Conservation (phyloP, 2,329 filamentous ascomycete species). For the Aspergillus fructus region DNA sequence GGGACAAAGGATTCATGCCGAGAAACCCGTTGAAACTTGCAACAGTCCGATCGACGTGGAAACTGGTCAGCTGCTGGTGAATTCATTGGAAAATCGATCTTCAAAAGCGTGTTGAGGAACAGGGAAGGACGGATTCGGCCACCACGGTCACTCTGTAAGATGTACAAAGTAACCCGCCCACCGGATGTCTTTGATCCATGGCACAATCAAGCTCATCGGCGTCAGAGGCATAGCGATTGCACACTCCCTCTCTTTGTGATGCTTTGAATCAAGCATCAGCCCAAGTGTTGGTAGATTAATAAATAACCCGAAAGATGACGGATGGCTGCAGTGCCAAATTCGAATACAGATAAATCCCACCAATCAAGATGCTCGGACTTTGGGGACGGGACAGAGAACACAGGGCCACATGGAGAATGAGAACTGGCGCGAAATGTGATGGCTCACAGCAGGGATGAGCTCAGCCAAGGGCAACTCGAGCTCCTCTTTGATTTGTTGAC, state of each 20-base stretch:
- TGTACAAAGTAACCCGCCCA: too few species aligned
- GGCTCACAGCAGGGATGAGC: slow-evolving; percentile 2
- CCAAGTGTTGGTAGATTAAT: neutral
- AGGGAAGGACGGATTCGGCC: neutral
- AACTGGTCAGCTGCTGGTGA: neutral
- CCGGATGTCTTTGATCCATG: too few species aligned
- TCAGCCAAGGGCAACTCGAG: slow-evolving; percentile 1
- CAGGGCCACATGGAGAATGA: too few species aligned
- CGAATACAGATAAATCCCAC: neutral
- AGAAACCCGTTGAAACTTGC: neutral
- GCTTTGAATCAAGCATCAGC: neutral
- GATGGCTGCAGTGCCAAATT: neutral
- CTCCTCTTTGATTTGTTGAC: neutral
- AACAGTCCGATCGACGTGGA: neutral
- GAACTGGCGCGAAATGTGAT: neutral
- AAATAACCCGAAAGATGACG: neutral
- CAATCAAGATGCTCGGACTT: neutral
- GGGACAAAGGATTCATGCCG: neutral
- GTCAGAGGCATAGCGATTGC: too few species aligned
- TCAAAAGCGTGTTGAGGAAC: neutral
- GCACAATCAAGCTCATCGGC: too few species aligned
- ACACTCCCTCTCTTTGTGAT: too few species aligned
- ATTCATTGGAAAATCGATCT: neutral
- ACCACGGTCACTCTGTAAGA: neutral
- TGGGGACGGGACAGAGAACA: too few species aligned